Evolutionary conservation across 768 basidiomycete species (phyloP).

Genomic region (Brasilioporus rufonigricans): DNA sequence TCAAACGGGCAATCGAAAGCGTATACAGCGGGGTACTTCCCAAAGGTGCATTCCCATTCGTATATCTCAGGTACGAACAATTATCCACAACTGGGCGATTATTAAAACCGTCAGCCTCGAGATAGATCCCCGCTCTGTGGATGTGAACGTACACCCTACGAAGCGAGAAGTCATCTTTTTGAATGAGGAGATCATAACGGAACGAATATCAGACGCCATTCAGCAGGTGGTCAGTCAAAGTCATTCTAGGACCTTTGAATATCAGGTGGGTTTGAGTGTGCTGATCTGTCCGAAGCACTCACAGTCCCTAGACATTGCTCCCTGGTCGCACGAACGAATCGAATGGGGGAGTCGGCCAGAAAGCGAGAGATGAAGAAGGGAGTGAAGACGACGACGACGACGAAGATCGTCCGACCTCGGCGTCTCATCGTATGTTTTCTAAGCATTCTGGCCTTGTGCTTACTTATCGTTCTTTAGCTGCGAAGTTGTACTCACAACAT

Average conservation of each 20-base stretch:
- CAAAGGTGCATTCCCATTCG: slow-evolving; percentile 85
- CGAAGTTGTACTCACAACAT: slow-evolving; percentile 71
- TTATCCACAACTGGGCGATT: background rate
- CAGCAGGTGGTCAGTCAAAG: slow-evolving; percentile 65
- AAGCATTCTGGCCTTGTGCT: background rate
- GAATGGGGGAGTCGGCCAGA: slow-evolving; percentile 19
- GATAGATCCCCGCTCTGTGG: slow-evolving; percentile 84
- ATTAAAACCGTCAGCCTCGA: slow-evolving; percentile 51
- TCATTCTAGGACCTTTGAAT: slow-evolving; percentile 69
- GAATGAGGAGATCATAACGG: slow-evolving; percentile 83
- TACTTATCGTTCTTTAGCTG: slow-evolving; percentile 22
- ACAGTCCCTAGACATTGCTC: slow-evolving; percentile 49
- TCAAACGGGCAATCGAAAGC: slow-evolving; percentile 84
- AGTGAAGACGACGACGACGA: slow-evolving; percentile 32
- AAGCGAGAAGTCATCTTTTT: slow-evolving; percentile 96
- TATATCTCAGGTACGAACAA: slow-evolving; percentile 81
- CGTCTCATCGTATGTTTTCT: slow-evolving; percentile 24
- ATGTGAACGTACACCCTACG: slow-evolving; percentile 98
- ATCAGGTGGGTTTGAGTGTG: slow-evolving; percentile 47
- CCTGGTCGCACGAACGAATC: slow-evolving; percentile 48
- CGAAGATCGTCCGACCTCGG: slow-evolving; percentile 25
- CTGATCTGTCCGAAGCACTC: background rate
- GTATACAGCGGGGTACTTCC: slow-evolving; percentile 84
- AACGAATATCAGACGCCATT: slow-evolving; percentile 69
- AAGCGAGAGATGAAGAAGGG: slow-evolving; percentile 41